Conservation (phyloP, 768 basidiomycete genomes). For the Trametes cubensis region DNA sequence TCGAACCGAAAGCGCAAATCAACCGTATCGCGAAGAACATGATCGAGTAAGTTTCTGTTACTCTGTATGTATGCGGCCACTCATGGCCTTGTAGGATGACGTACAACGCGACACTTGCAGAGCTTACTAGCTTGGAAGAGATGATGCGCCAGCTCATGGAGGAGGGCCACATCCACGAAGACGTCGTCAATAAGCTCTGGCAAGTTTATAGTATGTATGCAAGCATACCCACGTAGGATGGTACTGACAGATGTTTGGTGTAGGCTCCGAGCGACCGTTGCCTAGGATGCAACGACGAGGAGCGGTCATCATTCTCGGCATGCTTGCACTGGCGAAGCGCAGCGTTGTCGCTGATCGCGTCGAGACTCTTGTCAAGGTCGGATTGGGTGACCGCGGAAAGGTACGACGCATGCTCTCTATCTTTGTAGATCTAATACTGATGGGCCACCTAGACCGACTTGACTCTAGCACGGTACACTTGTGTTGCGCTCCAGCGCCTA, state of each 20-base stretch:
- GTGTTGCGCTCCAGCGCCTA: conserved; percentile 87
- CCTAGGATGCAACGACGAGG: conserved; percentile 89
- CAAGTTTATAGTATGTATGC: conserved; percentile 82
- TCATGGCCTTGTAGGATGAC: conserved; percentile 63
- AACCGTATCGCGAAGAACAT: conserved; percentile 95
- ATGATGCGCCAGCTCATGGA: conserved; percentile 97
- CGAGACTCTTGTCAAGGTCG: conserved; percentile 83
- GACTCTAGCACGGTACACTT: conserved; percentile 90
- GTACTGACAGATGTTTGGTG: background rate
- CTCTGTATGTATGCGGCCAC: background rate
- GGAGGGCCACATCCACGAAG: conserved; percentile 77
- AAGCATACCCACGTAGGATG: background rate
- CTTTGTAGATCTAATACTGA: background rate
- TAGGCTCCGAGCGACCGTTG: conserved; percentile 75
- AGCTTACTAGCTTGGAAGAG: conserved; percentile 94
- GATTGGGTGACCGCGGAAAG: conserved; percentile 82
- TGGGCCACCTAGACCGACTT: conserved; percentile 66
- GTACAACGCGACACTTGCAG: conserved; percentile 89
- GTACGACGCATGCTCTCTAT: conserved; percentile 41
- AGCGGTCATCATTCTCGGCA: conserved; percentile 94
- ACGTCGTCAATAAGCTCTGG: conserved; percentile 92
- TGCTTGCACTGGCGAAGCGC: conserved; percentile 86
- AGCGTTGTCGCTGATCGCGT: conserved; percentile 81
- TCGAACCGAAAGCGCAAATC: conserved; percentile 82
- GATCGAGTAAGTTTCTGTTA: conserved; percentile 71